Conservation (phyloP, 2,329 filamentous ascomycete species). For the Tolypocladium nubicola region DNA sequence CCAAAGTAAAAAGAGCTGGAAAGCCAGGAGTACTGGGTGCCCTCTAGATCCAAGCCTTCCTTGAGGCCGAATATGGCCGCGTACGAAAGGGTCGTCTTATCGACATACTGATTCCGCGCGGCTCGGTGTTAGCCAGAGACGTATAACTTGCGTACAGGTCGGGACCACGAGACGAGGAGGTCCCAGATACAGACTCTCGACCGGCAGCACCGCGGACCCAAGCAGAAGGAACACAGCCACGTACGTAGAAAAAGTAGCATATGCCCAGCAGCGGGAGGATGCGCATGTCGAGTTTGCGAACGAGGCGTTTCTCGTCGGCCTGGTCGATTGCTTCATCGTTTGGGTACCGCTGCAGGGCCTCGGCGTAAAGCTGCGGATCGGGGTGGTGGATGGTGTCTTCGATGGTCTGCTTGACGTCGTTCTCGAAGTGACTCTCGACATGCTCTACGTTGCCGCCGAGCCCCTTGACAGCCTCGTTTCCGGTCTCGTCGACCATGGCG, state of each 20-base stretch:
- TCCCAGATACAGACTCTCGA: background rate
- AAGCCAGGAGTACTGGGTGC: constrained; percentile 42
- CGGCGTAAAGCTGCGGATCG: constrained; percentile 19
- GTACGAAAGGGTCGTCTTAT: constrained; percentile 47
- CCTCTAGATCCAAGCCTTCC: constrained; percentile 45
- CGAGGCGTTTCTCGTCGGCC: constrained; percentile 18
- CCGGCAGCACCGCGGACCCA: background rate
- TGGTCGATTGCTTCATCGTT: constrained; percentile 25
- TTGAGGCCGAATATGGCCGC: constrained; percentile 55
- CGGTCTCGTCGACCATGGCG: background rate
- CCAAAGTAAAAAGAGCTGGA: constrained; percentile 26
- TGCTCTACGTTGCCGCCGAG: constrained; percentile 7
- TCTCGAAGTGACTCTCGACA: constrained; percentile 10
- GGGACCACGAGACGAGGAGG: too few species aligned
- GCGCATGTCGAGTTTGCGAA: constrained; percentile 25
- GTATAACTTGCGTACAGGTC: too few species aligned
- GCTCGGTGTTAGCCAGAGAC: background rate
- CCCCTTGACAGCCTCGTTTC: background rate
- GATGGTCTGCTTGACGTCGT: constrained; percentile 6
- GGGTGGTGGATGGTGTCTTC: constrained; percentile 10
- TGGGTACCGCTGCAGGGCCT: constrained; percentile 24
- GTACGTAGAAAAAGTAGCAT: constrained; percentile 29
- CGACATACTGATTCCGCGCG: constrained; percentile 13
- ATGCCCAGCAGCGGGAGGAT: constrained; percentile 26
- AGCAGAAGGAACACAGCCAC: background rate